phyloP scores from a whole-genome alignment of 257 asterid species.

The Lycium barbarum region DNA sequence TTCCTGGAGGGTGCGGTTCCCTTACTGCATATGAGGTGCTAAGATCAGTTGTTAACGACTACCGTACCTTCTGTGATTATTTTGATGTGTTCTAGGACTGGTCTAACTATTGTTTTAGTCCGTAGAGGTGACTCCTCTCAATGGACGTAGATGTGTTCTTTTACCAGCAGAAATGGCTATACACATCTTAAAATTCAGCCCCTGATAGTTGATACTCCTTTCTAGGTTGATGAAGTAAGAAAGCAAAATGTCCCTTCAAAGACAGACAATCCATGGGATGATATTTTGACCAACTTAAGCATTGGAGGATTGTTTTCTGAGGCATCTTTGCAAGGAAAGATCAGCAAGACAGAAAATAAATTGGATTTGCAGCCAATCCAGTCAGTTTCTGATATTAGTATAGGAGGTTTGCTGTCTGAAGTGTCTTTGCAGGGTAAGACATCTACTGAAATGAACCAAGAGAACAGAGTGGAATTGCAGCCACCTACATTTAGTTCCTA shows the following conservation, averaged over 20 bases:
- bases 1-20: background rate
- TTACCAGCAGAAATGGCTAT: conserved; percentile 31
- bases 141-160: conserved; percentile 12
- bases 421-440: conserved; percentile 70
- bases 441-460: conserved; percentile 40
- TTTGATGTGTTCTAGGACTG: conserved; percentile 4
- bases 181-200: conserved; percentile 22
- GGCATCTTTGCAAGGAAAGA: conserved; percentile 70
- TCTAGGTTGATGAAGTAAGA: conserved; percentile 57
- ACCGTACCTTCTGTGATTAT: conserved; percentile 12
- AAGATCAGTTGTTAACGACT: background rate
- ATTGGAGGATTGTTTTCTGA: conserved; percentile 85
- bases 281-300: conserved; percentile 77
- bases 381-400: conserved; percentile 57
- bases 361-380: conserved; percentile 49
- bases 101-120: background rate
- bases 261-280: conserved; percentile 66
- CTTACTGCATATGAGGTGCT: conserved; percentile 7
- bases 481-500: conserved; percentile 53
- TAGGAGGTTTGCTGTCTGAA: conserved; percentile 82
- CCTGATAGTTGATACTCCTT: conserved; percentile 27
- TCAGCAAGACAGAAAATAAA: conserved; percentile 47
- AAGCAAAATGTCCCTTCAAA: conserved; percentile 41
- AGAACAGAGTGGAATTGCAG: conserved; percentile 38
- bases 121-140: conserved; percentile 10